These are phyloP conservation scores for Fusarium nurragi DNA, from an alignment of 2,329 filamentous ascomycete genomes.

Conservation along the genomic window DNA sequence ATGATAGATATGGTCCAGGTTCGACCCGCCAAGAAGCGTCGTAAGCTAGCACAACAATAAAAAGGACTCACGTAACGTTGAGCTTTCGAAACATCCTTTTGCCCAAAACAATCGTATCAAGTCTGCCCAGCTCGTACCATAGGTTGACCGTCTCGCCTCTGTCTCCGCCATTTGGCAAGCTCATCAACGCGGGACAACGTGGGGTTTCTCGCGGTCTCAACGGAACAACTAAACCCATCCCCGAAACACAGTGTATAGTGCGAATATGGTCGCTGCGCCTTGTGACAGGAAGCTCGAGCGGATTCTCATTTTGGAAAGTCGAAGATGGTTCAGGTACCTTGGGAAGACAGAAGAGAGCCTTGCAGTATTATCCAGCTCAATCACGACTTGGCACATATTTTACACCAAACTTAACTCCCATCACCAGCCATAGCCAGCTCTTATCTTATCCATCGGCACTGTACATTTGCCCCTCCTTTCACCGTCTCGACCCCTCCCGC, in stretches of 20 bases:
- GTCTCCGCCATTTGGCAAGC: constrained; percentile 22
- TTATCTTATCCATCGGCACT: constrained; percentile 43
- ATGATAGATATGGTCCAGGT: background rate
- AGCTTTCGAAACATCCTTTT: constrained; percentile 3
- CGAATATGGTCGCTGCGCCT: background rate
- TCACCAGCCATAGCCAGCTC: background rate
- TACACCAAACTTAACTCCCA: background rate
- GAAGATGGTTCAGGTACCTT: background rate
- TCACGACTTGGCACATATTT: background rate
- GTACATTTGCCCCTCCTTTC: constrained; percentile 42
- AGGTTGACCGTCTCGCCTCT: constrained; percentile 11
- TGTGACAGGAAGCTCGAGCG: background rate
- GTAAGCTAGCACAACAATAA: constrained; percentile 7
- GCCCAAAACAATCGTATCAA: constrained; percentile 1
- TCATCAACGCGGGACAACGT: constrained; percentile 22
- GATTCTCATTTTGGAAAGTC: too few relatives aligned
- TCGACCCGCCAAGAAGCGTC: constrained; percentile 6
- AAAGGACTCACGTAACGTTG: background rate
- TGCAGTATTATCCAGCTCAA: background rate
- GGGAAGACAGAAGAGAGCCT: fast-evolving
- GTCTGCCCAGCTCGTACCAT: constrained; percentile 29
- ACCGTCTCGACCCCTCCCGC: constrained; percentile 35
- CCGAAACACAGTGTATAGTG: constrained; percentile 33
- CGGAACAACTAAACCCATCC: constrained; percentile 35
- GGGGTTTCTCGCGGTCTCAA: constrained; percentile 29